phyloP scores from a whole-genome alignment of 2,329 filamentous ascomycete genomes.

The Eutypella sp. region DNA sequence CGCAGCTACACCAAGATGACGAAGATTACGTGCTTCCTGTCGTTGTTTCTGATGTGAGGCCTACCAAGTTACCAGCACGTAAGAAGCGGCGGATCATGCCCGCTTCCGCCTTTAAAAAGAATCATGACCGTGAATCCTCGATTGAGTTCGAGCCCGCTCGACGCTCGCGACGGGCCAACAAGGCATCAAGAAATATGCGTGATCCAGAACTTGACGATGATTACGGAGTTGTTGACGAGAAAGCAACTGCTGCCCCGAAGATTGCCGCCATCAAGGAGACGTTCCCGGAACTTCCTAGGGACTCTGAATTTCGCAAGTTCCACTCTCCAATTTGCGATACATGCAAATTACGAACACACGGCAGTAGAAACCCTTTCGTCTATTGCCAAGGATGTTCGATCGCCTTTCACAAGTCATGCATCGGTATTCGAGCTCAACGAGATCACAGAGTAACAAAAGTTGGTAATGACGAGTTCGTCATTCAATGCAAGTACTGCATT shows the following conservation, averaged over 20 bases:
- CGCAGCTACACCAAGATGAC: constrained; percentile 16
- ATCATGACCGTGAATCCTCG: constrained; percentile 32
- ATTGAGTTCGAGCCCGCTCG: constrained; percentile 51
- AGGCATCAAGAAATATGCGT: constrained; percentile 38
- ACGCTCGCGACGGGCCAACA: constrained; percentile 44
- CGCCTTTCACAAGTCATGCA: constrained; percentile 76
- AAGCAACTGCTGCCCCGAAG: constrained; percentile 42
- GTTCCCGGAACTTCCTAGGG: constrained; percentile 58
- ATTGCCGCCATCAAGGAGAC: constrained; percentile 65
- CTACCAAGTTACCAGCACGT: constrained; percentile 9
- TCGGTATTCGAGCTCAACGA: constrained; percentile 66
- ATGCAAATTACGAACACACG: constrained; percentile 58
- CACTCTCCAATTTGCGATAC: constrained; percentile 70
- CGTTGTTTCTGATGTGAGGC: constrained; percentile 24
- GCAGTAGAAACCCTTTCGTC: constrained; percentile 65
- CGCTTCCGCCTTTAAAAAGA: constrained; percentile 15
- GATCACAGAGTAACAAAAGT: constrained; percentile 93
- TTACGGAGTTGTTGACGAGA: constrained; percentile 45
- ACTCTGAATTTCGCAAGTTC: constrained; percentile 62
- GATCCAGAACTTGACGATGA: constrained; percentile 58
- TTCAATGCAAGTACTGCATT: constrained; percentile 87
- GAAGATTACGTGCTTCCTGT: constrained; percentile 14
- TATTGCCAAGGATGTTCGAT: constrained; percentile 88
- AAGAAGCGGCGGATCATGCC: no score
- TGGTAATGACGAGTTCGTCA: constrained; percentile 67